These are phyloP conservation scores for Penicillium parvum DNA, from an alignment of 495 filamentous ascomycete species.

Conservation along the genomic window DNA sequence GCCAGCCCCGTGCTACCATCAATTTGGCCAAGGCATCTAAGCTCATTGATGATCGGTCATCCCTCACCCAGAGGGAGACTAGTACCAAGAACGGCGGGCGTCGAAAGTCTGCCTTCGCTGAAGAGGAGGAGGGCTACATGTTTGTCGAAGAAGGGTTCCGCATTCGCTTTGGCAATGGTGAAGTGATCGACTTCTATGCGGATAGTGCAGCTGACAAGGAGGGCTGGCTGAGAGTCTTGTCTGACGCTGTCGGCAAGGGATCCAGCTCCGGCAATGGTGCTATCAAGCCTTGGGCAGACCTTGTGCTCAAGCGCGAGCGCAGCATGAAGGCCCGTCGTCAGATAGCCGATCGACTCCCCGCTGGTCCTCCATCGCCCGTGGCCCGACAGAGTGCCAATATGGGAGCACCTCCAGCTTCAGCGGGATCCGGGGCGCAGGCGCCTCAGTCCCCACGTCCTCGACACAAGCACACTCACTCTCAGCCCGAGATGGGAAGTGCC, in stretches of 20 bases:
- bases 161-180: slow-evolving; percentile 94
- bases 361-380: slow-evolving; percentile 18
- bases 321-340: slow-evolving; percentile 33
- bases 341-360: slow-evolving; percentile 25
- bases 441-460: slow-evolving; percentile 27
- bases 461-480: slow-evolving; percentile 44
- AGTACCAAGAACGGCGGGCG: slow-evolving; percentile 69
- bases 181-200: slow-evolving; percentile 97
- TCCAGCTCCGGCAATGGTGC: slow-evolving; percentile 36
- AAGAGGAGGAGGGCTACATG: slow-evolving; percentile 99
- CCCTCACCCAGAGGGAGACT: slow-evolving; percentile 75
- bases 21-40: slow-evolving; percentile 91
- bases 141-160: slow-evolving; percentile 99
- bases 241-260: slow-evolving; percentile 75
- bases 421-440: slow-evolving; percentile 26
- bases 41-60: slow-evolving; percentile 86
- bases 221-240: slow-evolving; percentile 90
- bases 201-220: slow-evolving; percentile 82
- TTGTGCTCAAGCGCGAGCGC: slow-evolving; percentile 59
- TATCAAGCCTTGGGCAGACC: slow-evolving; percentile 70
- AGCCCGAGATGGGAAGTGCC: slow-evolving; percentile 36
- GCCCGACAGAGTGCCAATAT: slow-evolving; percentile 20
- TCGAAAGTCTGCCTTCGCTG: slow-evolving; percentile 90
- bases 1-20: slow-evolving; percentile 93
- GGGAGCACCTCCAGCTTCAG: slow-evolving; percentile 27